Base-by-base conservation (phyloP, 805 yeast species). In the Suhomyces emberorum region DNA sequence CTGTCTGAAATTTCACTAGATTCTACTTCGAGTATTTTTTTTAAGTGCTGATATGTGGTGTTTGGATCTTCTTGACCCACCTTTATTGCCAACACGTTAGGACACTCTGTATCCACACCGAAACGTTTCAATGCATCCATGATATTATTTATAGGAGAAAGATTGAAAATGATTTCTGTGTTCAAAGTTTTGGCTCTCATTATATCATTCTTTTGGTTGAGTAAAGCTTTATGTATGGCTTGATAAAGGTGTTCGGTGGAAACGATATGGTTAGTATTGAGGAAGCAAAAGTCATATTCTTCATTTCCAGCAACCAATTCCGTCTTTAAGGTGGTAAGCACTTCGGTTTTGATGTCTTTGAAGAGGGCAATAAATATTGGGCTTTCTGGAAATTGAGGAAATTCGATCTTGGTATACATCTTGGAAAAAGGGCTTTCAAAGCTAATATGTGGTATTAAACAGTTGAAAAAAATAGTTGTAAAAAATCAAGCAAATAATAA, bases 91-190 rank as follows among this genome's bases (percentile, higher is more conserved):
- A 83, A 51, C 5, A 84, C 38, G 17, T 66, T 63, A 0, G 51
- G 51, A 3, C 77, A 58, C 3, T 63, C 61, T 21, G 70, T 73
- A 35, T 77, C 75, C 12, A 86, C 69, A 8, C 95, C 95, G 59
- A 84, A 83, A 47, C 74, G 69, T 44, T 72, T 76, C 43, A 86
- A 65, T 1, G 88, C 81, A 41, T 86, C 93, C 65, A 76, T 71
- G 26, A 82, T 80, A 52, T 83, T 84, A 47, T 78, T 80, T 6
- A 77, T 71, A 2, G 91, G 87, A 1, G 88, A 77, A 40, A 87
- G 61, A 39, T 79, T 75, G 50, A 81, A 75, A 16, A 85, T 73
- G 26, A 83, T 66, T 50, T 87, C 95, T 0, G 93, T 79, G 51
- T 84, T 83, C 21, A 86, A 47, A 1, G 79, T 72, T 46, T 73